Percentiles rank a stretch among this genome's conserved stretches.
These are phyloP conservation scores for Clitopilus passeckerianus DNA, from an alignment of 768 basidiomycete genomes.

Conservation along the genomic window DNA sequence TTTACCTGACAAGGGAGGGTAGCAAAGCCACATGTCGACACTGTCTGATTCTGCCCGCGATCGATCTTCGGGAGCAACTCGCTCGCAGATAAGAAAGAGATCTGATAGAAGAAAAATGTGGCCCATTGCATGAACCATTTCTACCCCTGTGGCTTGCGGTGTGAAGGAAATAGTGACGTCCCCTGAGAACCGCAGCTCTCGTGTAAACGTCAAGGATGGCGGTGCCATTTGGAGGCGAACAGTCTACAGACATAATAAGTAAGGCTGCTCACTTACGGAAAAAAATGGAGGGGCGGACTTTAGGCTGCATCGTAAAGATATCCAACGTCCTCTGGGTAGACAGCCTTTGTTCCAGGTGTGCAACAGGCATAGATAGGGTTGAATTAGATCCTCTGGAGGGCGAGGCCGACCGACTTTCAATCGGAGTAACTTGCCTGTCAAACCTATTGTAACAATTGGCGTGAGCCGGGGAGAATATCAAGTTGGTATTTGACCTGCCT, in stretches of 20 bases:
- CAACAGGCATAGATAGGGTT: slow-evolving; percentile 51
- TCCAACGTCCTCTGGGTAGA: slow-evolving; percentile 79
- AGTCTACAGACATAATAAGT: slow-evolving; percentile 39
- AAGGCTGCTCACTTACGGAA: slow-evolving; percentile 1
- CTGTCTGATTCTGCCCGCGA: slow-evolving; percentile 44
- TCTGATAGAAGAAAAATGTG: slow-evolving; percentile 91
- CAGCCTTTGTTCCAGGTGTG: slow-evolving; percentile 78
- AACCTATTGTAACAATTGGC: neutral
- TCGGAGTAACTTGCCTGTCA: slow-evolving; percentile 22
- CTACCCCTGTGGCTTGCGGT: slow-evolving; percentile 68
- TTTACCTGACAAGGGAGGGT: slow-evolving; percentile 94
- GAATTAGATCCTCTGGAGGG: slow-evolving; percentile 35
- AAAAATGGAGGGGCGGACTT: slow-evolving; percentile 43
- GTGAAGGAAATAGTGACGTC: slow-evolving; percentile 75
- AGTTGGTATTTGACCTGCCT: slow-evolving; percentile 4
- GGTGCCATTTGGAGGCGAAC: slow-evolving; percentile 90
- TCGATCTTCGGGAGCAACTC: slow-evolving; percentile 67
- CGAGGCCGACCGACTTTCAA: slow-evolving; percentile 41
- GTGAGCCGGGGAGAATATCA: too few relatives aligned
- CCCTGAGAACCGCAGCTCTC: slow-evolving; percentile 68
- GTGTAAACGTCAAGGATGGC: slow-evolving; percentile 68
- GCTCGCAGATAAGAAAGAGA: slow-evolving; percentile 86
- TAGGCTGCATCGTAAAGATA: slow-evolving; percentile 92
- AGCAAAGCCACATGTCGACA: slow-evolving; percentile 87
- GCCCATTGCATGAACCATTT: slow-evolving; percentile 71